Evolutionary conservation across 441 rosid genomes (phyloP).

Genomic region (Macaranga tanarius): DNA sequence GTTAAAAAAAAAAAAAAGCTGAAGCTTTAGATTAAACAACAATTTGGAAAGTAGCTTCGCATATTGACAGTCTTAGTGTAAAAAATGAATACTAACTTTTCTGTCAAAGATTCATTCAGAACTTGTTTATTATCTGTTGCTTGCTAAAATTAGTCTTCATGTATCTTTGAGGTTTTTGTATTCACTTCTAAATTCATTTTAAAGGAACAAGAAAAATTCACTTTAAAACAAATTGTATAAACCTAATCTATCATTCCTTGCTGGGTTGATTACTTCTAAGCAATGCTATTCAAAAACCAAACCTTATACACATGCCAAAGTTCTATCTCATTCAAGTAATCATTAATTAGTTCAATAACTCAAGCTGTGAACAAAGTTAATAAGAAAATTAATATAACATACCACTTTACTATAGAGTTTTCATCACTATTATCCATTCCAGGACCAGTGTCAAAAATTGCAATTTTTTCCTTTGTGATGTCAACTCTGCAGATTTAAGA

Average conservation of each 20-base stretch:
- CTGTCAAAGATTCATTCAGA: neutral
- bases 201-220: neutral
- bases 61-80: neutral
- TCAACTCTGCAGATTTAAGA: conserved; percentile 49
- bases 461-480: conserved; percentile 41
- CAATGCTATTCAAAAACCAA: neutral
- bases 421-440: conserved; percentile 74
- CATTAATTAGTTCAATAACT: neutral
- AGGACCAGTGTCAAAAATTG: conserved; percentile 68
- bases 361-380: neutral
- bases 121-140: neutral
- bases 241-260: neutral
- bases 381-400: conserved; percentile 23
- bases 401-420: conserved; percentile 65
- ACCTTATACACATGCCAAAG: neutral
- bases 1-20: too few species aligned
- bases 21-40: neutral
- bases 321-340: neutral
- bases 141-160: neutral
- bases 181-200: neutral
- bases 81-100: neutral
- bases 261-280: neutral
- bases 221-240: neutral
- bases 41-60: neutral
- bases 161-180: neutral